Evolutionary conservation across 192 early-diverging fungal genomes (phyloP), one percentile per base, ranked within the genome.

Genomic region (Kappamyces sp.): DNA sequence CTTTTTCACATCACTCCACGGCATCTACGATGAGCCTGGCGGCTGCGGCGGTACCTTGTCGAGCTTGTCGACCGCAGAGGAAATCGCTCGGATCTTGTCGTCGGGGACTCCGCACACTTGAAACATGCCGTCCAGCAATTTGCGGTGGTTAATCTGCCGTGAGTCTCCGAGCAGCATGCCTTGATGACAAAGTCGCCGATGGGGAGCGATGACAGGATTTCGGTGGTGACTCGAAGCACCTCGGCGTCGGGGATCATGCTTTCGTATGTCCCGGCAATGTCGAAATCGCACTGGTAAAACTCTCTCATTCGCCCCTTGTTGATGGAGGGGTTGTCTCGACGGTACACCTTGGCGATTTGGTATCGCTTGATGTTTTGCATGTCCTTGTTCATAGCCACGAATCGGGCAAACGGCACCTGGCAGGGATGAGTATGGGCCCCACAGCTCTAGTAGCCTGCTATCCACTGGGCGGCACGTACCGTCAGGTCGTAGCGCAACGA

Each of bases 261-360:
- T 43, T 97, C 96, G 61, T 94, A 95, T 10, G 66, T 67, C 3
- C 96, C 96, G 15, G 96, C 96, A 73, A 99, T 88, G 70, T 99
- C 96, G 51, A 93, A 97, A 80, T 99, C 94, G 70, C 94, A 98
- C 71, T 99, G 94, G 76, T 84, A 94, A 62, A 99, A 99, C 74
- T 99, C 96, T 66, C 96, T 79, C 90, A 98, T 90, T n/a, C 94
- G 85, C 2, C 96, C 94, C 77, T 97, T 94, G 57, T 91, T 92
- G 86, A 99, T 90, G 2, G 93, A 92, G 41, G 96, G 96, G 69
- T 98, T 91, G 74, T 98, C 96, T 39, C 96, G 83, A 46, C 96
- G 86, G 74, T 99, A 99, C 34, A 98, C 94, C 67, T 95, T 97
- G 58, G 92, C 96, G 62, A 99, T 94, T 47, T 99, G 93, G 76